A percentile compares a stretch with the other conserved stretches of the same genome.
These are phyloP conservation scores for Apiotrichum montevideense DNA, from an alignment of 1,284 basidiomycete genomes.

Conservation along the genomic window DNA sequence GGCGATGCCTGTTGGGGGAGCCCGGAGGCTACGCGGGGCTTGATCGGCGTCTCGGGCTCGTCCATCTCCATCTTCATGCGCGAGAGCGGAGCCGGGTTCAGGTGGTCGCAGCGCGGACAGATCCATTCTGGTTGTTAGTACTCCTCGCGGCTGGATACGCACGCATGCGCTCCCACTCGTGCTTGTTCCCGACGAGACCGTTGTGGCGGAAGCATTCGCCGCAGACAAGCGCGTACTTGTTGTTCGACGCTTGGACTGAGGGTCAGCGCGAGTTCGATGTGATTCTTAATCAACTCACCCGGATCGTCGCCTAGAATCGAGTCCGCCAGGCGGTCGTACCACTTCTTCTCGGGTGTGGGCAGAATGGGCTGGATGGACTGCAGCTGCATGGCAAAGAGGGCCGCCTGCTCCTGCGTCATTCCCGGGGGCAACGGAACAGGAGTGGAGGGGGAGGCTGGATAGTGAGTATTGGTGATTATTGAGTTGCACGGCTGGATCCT, in stretches of 20 bases:
- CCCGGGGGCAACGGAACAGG: slow-evolving; percentile 30
- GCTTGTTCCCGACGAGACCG: slow-evolving; percentile 76
- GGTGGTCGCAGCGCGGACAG: slow-evolving; percentile 44
- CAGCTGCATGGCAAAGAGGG: slow-evolving; percentile 39
- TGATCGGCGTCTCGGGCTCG: slow-evolving; percentile 11
- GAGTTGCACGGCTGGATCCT: too few relatives aligned
- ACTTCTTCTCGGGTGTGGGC: slow-evolving; percentile 64
- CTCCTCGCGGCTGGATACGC: slow-evolving; percentile 43
- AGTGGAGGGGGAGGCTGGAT: slow-evolving; percentile 6
- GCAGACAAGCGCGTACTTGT: slow-evolving; percentile 89
- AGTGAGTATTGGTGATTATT: too few relatives aligned
- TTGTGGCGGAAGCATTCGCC: slow-evolving; percentile 89
- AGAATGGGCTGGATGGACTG: slow-evolving; percentile 42
- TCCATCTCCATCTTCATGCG: slow-evolving; percentile 9
- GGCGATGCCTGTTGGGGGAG: not conserved
- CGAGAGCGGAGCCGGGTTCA: slow-evolving; percentile 39
- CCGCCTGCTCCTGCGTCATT: slow-evolving; percentile 40
- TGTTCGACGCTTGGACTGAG: slow-evolving; percentile 44
- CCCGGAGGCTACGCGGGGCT: not conserved
- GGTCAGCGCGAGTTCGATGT: not conserved
- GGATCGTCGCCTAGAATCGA: slow-evolving; percentile 77
- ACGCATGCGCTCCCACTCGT: slow-evolving; percentile 86
- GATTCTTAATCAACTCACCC: slow-evolving; percentile 50
- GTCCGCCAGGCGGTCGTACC: slow-evolving; percentile 85
- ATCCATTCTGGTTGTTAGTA: slow-evolving; percentile 40